These are phyloP conservation scores for Aspergillus sp. DNA, from an alignment of 2,329 filamentous ascomycete species.

Conservation along the genomic window DNA sequence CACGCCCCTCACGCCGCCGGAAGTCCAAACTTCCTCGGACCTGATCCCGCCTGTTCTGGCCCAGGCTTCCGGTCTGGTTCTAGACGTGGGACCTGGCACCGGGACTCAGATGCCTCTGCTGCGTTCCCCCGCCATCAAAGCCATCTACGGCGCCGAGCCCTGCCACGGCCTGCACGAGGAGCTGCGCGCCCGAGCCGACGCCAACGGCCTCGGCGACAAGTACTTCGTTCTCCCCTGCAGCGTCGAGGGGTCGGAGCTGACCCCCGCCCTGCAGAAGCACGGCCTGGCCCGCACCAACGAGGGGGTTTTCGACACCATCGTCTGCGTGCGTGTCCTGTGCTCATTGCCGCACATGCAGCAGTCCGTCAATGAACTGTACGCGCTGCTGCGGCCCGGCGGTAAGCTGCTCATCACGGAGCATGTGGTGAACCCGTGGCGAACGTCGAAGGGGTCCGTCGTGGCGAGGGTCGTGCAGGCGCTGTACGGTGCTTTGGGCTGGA, in stretches of 20 bases:
- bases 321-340: conserved; percentile 56
- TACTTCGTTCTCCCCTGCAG: conserved; percentile 53
- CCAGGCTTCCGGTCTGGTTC: conserved; percentile 42
- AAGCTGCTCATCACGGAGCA: conserved; percentile 57
- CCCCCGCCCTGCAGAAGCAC: conserved; percentile 45
- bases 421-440: conserved; percentile 52
- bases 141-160: conserved; percentile 58
- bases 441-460: conserved; percentile 45
- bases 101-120: conserved; percentile 53
- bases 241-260: conserved; percentile 47
- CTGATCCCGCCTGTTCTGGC: conserved; percentile 44
- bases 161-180: conserved; percentile 47
- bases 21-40: conserved; percentile 31
- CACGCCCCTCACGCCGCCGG: conserved; percentile 2
- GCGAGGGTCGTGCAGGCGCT: conserved; percentile 49
- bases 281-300: conserved; percentile 30
- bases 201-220: conserved; percentile 44
- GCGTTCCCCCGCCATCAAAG: conserved; percentile 40
- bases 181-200: conserved; percentile 42
- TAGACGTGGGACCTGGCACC: conserved; percentile 54
- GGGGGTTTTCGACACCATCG: conserved; percentile 55
- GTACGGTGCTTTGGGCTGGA: conserved; percentile 50
- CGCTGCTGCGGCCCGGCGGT: conserved; percentile 55
- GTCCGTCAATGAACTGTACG: conserved; percentile 49
- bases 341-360: conserved; percentile 50